phyloP scores from a whole-genome alignment of 2,329 filamentous ascomycete species.

The Alternaria triticina region DNA sequence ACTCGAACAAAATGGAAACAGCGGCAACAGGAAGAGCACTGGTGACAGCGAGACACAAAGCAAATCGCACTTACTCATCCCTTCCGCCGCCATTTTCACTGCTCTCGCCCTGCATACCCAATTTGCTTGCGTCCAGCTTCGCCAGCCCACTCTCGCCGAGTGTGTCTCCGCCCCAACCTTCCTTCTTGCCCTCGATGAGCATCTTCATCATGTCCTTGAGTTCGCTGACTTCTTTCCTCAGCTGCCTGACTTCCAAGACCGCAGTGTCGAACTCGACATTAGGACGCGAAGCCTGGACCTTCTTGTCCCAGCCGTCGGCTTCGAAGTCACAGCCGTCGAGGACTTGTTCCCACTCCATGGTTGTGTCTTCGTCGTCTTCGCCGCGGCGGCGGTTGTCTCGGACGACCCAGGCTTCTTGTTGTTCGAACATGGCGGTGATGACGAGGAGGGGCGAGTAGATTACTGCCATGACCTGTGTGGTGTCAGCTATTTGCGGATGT shows the following conservation, averaged over 20 bases:
- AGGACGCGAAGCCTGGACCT: slow-evolving; percentile 74
- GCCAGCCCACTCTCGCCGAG: slow-evolving; percentile 36
- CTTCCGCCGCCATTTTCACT: slow-evolving; percentile 26
- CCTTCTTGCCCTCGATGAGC: slow-evolving; percentile 23
- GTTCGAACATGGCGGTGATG: slow-evolving; percentile 70
- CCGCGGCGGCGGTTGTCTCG: slow-evolving; percentile 76
- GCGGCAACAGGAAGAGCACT: background rate
- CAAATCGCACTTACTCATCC: slow-evolving; percentile 27
- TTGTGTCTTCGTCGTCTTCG: slow-evolving; percentile 85
- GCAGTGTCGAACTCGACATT: slow-evolving; percentile 82
- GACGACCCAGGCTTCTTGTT: slow-evolving; percentile 61
- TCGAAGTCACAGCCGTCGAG: slow-evolving; percentile 76
- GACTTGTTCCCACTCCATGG: slow-evolving; percentile 94
- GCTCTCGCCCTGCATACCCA: slow-evolving; percentile 27
- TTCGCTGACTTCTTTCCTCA: slow-evolving; percentile 54
- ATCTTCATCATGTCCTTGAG: slow-evolving; percentile 50
- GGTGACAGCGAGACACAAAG: background rate
- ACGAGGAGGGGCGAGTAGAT: slow-evolving; percentile 86
- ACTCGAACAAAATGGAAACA: background rate
- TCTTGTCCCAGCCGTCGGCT: slow-evolving; percentile 82
- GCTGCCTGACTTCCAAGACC: slow-evolving; percentile 65
- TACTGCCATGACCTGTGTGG: slow-evolving; percentile 69
- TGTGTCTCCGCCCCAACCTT: slow-evolving; percentile 40
- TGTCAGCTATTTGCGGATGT: background rate
- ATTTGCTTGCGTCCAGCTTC: slow-evolving; percentile 20